Base-by-base conservation (phyloP, 2,329 filamentous ascomycete genomes). In the Fusarium acutatum region DNA sequence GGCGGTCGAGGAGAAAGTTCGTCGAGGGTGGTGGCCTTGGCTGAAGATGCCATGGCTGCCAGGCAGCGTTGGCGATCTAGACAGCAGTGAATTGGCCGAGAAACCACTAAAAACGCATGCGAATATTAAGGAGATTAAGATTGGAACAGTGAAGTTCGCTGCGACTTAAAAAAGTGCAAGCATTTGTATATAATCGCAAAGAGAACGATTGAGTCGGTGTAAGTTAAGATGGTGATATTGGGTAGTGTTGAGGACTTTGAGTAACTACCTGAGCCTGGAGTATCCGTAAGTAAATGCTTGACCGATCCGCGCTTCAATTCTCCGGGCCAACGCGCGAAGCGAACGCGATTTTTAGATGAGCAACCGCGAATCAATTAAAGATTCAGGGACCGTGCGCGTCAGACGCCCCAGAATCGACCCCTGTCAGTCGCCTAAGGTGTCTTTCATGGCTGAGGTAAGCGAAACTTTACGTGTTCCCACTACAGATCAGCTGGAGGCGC, bases 1-100 rank as follows among this genome's bases (percentile, higher is more conserved):
- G 91, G 91, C 32, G 91, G 91, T 80, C 90, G 87, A 69, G 88
- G 81, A 71, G 86, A 84, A 60, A 91, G 83, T 64, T 85, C 84
- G 71, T 89, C 87, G 75, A 91, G 83, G 76, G 85, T 76, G 69
- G 80, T 72, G 75, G 79, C 80, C 80, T 78, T 69, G 72, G 80
- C 81, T 81, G 81, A 81, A 83, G 82, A 84, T 82, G 82, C 81
- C 81, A 84, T 84, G 80, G 78, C 82, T 80, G 80, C 78, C 66
- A 80, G 77, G 81, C 82, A 82, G 81, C 81, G 72, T 73, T 63
- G 80, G 80, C 82, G 76, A 83, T 82, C 82, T 83, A 80, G 77
- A 82, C 78, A 81, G 80, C 81, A 77, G 76, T 67, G 59, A 74
- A 72, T 73, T 71, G 78, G 78, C 79, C 74, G 68, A 61, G 66